Evolutionary conservation across 2,329 filamentous ascomycete species (phyloP), one percentile per base, ranked within the genome.

Genomic region (Myriosclerotinia curreyana): DNA sequence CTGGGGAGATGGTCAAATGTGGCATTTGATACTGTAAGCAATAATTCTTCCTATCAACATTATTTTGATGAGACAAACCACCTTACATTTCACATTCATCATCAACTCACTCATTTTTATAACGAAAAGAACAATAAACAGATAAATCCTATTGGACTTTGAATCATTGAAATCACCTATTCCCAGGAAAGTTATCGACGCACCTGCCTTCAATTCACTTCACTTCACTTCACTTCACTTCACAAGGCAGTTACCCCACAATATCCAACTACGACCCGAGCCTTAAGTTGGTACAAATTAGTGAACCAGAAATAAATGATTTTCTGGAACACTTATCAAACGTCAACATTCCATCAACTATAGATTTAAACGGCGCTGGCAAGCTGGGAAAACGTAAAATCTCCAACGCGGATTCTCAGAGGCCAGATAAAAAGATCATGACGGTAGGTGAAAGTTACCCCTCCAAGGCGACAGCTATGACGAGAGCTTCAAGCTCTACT

Each of bases 381-480:
- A 83, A 84, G 77, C 82, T 83, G 83, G 84, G 83, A 81, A 88
- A 88, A 80, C 85, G 86, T 78, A 88, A 86, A 78, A 79, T 86
- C 72, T 88, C 86, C 70, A 78, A 79, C 78, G 83, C 82, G 79
- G 84, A 85, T 74, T 76, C 79, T 76, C 78, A 80, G 75, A 79
- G 80, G 72, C 80, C 80, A 76, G 78, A 79, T 58, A 87, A 87
- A 78, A 81, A 80, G 79, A 82, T 74, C 75, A 87, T 87, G 84
- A 79, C 82, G 74, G 86, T 88, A 77, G 77, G 84, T 80, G 52
- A 40, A 25, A 64, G 61, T 60, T 63, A 66, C 66, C 67, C 66
- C 67, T 61, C 58, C 49, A 65, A 34, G 31, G 49, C 20, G 63
- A 44, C 34, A 64, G 62, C 56, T 66, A 17, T 42, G 28, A 36